These are phyloP conservation scores for Cercospora janseana DNA, from an alignment of 2,329 filamentous ascomycete species.

Conservation along the genomic window DNA sequence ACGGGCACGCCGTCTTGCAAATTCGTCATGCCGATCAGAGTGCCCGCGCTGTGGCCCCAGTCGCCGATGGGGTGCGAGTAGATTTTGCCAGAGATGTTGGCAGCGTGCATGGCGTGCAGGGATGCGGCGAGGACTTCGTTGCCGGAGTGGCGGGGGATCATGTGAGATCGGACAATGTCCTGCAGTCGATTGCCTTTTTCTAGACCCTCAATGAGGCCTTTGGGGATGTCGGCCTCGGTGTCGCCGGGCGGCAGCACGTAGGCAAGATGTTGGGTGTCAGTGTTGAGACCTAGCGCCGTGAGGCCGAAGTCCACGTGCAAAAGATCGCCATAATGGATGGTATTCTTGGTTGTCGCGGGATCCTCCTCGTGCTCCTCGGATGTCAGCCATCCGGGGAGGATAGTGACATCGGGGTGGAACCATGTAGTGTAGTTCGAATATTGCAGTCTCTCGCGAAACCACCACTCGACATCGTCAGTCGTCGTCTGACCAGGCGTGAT, in stretches of 20 bases:
- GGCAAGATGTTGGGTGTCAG: constrained; percentile 27
- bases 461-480: constrained; percentile 27
- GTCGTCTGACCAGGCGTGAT: constrained; percentile 21
- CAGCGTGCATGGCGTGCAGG: constrained; percentile 11
- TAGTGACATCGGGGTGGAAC: constrained; percentile 25
- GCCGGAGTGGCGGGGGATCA: constrained; percentile 20
- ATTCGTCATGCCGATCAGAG: constrained; percentile 27
- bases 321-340: constrained; percentile 22
- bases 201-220: constrained; percentile 18
- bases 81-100: constrained; percentile 21
- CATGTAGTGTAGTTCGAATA: constrained; percentile 26
- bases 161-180: constrained; percentile 23
- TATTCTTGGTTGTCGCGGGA: background rate
- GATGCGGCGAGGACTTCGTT: constrained; percentile 21
- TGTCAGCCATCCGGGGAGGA: constrained; percentile 11
- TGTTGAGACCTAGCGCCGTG: constrained; percentile 26
- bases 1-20: constrained; percentile 24
- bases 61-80: constrained; percentile 28
- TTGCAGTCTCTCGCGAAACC: constrained; percentile 26
- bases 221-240: constrained; percentile 17
- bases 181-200: constrained; percentile 23
- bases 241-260: constrained; percentile 22
- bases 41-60: constrained; percentile 26
- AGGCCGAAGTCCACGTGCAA: constrained; percentile 28
- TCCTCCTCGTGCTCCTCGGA: background rate